Conservation (phyloP, 352 stramenopile species). For the Phytophthora macrochlamydospora region DNA sequence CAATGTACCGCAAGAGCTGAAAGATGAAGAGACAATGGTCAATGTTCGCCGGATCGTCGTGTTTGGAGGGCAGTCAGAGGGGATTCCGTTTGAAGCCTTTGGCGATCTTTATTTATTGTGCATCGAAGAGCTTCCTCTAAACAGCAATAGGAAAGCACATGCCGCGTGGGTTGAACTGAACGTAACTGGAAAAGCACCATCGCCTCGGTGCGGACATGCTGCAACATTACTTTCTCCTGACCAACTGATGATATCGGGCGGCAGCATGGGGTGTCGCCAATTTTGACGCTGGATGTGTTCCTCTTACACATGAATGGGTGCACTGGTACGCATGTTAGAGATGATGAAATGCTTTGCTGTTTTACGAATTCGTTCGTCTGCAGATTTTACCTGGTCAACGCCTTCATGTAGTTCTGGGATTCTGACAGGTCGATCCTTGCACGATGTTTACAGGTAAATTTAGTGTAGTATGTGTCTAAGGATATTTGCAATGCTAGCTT, state of each 20-base stretch:
- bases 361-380: slow-evolving; percentile 6
- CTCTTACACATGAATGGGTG: slow-evolving; percentile 50
- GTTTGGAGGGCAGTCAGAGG: slow-evolving; percentile 73
- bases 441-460: slow-evolving; percentile 56
- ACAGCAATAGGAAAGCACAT: slow-evolving; percentile 21
- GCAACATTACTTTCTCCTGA: slow-evolving; percentile 48
- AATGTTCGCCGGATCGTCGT: slow-evolving; percentile 56
- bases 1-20: neutral
- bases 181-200: slow-evolving; percentile 41
- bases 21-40: slow-evolving; percentile 17
- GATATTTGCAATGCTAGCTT: no score
- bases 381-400: slow-evolving; percentile 65
- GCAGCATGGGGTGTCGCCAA: slow-evolving; percentile 67
- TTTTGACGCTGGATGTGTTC: slow-evolving; percentile 45
- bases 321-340: slow-evolving; percentile 20
- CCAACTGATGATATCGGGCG: slow-evolving; percentile 58
- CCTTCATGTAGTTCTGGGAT: slow-evolving; percentile 21
- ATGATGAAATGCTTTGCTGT: neutral
- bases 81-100: slow-evolving; percentile 70
- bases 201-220: slow-evolving; percentile 51
- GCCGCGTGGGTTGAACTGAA: slow-evolving; percentile 46
- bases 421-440: slow-evolving; percentile 55
- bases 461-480: neutral
- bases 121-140: slow-evolving; percentile 29
- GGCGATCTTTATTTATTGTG: slow-evolving; percentile 64